Conservation (phyloP, 305 asterid genomes). For the Plantago rigida region DNA sequence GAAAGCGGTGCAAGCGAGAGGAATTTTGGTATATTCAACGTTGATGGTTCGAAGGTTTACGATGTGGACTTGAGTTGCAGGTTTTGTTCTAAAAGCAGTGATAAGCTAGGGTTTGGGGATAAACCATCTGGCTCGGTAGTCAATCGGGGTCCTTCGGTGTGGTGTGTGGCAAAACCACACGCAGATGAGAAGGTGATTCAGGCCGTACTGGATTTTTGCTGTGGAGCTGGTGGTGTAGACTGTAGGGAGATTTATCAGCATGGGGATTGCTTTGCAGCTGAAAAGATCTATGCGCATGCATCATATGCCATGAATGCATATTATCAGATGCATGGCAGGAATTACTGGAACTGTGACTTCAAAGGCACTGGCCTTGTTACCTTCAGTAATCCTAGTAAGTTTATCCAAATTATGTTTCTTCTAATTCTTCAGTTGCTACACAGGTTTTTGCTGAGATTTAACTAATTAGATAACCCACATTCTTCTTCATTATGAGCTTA, state of each 20-base stretch:
- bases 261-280: conserved; percentile 36
- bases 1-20: conserved; percentile 45
- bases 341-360: conserved; percentile 56
- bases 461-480: not conserved
- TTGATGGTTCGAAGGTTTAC: conserved; percentile 41
- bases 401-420: not conserved
- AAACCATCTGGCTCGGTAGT: conserved; percentile 22
- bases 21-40: conserved; percentile 38
- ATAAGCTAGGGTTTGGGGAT: conserved; percentile 36
- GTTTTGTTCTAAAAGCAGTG: conserved; percentile 35
- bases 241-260: conserved; percentile 44
- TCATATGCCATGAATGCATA: conserved; percentile 49
- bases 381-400: conserved; percentile 50
- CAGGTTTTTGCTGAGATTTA: not conserved
- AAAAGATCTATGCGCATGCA: conserved; percentile 45
- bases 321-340: conserved; percentile 62
- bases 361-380: conserved; percentile 53
- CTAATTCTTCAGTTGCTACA: not conserved
- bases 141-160: conserved; percentile 56
- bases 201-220: conserved; percentile 46
- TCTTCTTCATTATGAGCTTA: not conserved
- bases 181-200: conserved; percentile 55
- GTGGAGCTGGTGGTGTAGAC: conserved; percentile 51
- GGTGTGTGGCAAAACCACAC: conserved; percentile 75
- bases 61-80: conserved; percentile 43